These are phyloP conservation scores for Juglanconis oblonga DNA, from an alignment of 2,329 filamentous ascomycete genomes.

Conservation along the genomic window DNA sequence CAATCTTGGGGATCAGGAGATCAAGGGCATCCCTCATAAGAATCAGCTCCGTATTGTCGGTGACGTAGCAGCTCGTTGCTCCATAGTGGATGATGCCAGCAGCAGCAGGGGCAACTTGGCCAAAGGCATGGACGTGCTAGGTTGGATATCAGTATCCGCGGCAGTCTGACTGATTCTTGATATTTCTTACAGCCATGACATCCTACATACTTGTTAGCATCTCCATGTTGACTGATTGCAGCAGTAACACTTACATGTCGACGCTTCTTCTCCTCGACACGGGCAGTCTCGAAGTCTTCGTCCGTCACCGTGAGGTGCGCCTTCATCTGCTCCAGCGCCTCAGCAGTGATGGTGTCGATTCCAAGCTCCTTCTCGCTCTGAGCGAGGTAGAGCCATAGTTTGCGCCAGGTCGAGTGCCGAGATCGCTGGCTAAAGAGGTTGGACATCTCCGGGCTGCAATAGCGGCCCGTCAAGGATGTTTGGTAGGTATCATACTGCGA, in stretches of 20 bases:
- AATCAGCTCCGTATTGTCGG: conserved; percentile 76
- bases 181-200: conserved; percentile 52
- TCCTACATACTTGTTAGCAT: conserved; percentile 25
- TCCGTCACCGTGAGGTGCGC: conserved; percentile 73
- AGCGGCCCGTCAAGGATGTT: conserved; percentile 69
- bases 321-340: conserved; percentile 75
- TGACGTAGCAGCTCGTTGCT: conserved; percentile 52
- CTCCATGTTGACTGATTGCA: background rate
- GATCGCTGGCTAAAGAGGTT: conserved; percentile 75
- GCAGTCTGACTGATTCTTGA: background rate
- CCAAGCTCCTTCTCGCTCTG: conserved; percentile 80
- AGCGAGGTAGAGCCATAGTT: conserved; percentile 82
- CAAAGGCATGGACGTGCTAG: conserved; percentile 70
- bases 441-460: conserved; percentile 73
- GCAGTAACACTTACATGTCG: conserved; percentile 33
- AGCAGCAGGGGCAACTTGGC: conserved; percentile 68
- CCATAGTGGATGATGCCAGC: conserved; percentile 65
- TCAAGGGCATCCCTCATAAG: conserved; percentile 73
- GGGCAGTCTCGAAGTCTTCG: conserved; percentile 71
- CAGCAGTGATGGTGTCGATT: conserved; percentile 63
- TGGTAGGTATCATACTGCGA: conserved; percentile 50
- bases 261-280: conserved; percentile 71
- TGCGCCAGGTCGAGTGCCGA: conserved; percentile 74
- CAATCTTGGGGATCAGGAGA: conserved; percentile 73
- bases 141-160: background rate